phyloP scores from a whole-genome alignment of 305 asterid genomes.

The Lippia alba region DNA sequence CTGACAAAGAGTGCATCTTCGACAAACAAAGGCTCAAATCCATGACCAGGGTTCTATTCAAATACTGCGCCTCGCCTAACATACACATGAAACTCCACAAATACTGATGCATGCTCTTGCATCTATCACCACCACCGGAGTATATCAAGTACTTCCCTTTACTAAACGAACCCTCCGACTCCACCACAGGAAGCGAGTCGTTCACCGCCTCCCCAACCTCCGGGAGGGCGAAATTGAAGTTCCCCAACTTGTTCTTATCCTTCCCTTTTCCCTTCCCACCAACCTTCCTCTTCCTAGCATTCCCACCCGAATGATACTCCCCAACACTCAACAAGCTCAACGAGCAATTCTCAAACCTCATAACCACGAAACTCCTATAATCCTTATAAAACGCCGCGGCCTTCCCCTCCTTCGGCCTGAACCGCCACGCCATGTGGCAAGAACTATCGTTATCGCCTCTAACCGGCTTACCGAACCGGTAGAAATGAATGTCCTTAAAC shows the following conservation, averaged over 20 bases:
- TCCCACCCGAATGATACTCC: slow-evolving; percentile 83
- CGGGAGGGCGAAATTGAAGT: slow-evolving; percentile 45
- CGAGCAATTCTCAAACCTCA: slow-evolving; percentile 66
- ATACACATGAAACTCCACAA: slow-evolving; percentile 87
- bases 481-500: slow-evolving; percentile 70
- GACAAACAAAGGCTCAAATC: slow-evolving; percentile 76
- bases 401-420: slow-evolving; percentile 76
- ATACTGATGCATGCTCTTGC: slow-evolving; percentile 83
- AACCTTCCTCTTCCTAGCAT: slow-evolving; percentile 71
- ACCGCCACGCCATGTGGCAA: slow-evolving; percentile 97
- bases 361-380: slow-evolving; percentile 64
- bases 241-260: slow-evolving; percentile 49
- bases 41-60: slow-evolving; percentile 85
- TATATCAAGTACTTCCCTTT: slow-evolving; percentile 71
- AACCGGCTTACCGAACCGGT: slow-evolving; percentile 84
- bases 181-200: slow-evolving; percentile 60
- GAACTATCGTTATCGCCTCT: slow-evolving; percentile 60
- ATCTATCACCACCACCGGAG: slow-evolving; percentile 81
- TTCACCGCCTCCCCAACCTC: slow-evolving; percentile 64
- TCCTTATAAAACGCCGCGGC: slow-evolving; percentile 66
- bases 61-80: slow-evolving; percentile 83
- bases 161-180: slow-evolving; percentile 62
- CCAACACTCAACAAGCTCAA: slow-evolving; percentile 68
- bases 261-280: slow-evolving; percentile 39
- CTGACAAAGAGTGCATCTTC: slow-evolving; percentile 63